phyloP scores from a whole-genome alignment of 208 protist genomes.

The Angomonas ambiguus region DNA sequence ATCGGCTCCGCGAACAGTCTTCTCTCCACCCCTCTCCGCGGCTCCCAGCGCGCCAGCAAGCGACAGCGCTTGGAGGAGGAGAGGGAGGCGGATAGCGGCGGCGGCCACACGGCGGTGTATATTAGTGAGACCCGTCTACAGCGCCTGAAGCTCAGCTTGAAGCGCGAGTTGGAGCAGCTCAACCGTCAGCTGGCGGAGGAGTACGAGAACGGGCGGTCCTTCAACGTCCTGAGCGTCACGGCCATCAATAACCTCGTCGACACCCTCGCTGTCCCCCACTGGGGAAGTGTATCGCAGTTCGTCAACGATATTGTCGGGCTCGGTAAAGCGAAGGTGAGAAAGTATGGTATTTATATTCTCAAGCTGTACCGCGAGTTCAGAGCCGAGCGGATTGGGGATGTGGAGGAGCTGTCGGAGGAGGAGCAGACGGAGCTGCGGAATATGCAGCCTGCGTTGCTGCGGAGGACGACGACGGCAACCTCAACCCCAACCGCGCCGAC shows the following conservation, averaged over 20 bases:
- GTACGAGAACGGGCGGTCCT: constrained; percentile 66
- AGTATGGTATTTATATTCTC: constrained; percentile 78
- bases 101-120: constrained; percentile 19
- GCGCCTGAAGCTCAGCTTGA: constrained; percentile 44
- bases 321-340: constrained; percentile 85
- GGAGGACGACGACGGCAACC: too few species aligned
- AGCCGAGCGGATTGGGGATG: constrained; percentile 75
- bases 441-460: constrained; percentile 2
- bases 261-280: constrained; percentile 53
- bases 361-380: constrained; percentile 75
- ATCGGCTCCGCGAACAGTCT: background rate
- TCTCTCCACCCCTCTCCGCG: background rate
- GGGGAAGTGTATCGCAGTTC: constrained; percentile 67
- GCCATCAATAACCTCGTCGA: constrained; percentile 69
- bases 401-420: constrained; percentile 46
- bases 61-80: background rate
- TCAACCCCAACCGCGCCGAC: too few species aligned
- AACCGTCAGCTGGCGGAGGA: constrained; percentile 69
- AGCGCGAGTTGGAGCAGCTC: constrained; percentile 58
- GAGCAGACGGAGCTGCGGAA: constrained; percentile 47
- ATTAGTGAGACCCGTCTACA: constrained; percentile 35
- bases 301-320: constrained; percentile 73
- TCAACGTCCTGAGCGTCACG: constrained; percentile 84
- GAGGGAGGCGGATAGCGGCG: background rate
- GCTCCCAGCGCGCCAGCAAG: background rate